These are phyloP conservation scores for Gaultheria prostrata DNA, from an alignment of 148 eudicot species.

Conservation along the genomic window DNA sequence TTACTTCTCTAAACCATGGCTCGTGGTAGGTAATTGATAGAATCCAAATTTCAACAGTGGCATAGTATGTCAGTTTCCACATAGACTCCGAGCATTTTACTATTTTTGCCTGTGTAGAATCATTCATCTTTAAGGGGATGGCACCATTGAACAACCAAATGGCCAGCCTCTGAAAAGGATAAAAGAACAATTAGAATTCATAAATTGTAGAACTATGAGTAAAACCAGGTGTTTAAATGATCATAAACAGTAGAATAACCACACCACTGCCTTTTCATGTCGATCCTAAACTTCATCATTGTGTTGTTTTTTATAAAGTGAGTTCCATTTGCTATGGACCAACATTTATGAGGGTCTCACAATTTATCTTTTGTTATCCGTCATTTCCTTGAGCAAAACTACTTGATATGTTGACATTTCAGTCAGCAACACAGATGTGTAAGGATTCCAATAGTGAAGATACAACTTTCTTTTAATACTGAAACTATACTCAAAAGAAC, in stretches of 20 bases:
- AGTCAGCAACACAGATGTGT: background rate
- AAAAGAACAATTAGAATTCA: constrained; percentile 1
- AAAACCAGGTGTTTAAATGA: background rate
- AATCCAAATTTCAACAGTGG: constrained; percentile 56
- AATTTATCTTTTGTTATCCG: background rate
- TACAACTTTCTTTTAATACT: background rate
- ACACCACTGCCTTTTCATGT: background rate
- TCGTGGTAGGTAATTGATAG: constrained; percentile 50
- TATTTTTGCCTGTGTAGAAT: constrained; percentile 52
- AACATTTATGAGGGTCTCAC: constrained; percentile 4
- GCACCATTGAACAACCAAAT: constrained; percentile 49
- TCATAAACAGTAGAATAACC: background rate
- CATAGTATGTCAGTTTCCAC: constrained; percentile 93
- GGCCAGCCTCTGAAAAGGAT: constrained; percentile 57
- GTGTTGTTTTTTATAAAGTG: background rate
- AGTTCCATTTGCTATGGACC: background rate
- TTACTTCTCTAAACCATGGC: constrained; percentile 67
- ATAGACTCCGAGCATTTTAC: constrained; percentile 79
- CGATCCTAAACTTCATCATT: too few species aligned
- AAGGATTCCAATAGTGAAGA: background rate
- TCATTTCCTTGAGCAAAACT: background rate
- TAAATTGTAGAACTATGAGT: background rate
- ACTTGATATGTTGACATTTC: background rate
- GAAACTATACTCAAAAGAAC: background rate
- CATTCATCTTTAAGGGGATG: constrained; percentile 42